Base-by-base conservation (phyloP, 1,284 basidiomycete species). In the Earliella scabrosa region DNA sequence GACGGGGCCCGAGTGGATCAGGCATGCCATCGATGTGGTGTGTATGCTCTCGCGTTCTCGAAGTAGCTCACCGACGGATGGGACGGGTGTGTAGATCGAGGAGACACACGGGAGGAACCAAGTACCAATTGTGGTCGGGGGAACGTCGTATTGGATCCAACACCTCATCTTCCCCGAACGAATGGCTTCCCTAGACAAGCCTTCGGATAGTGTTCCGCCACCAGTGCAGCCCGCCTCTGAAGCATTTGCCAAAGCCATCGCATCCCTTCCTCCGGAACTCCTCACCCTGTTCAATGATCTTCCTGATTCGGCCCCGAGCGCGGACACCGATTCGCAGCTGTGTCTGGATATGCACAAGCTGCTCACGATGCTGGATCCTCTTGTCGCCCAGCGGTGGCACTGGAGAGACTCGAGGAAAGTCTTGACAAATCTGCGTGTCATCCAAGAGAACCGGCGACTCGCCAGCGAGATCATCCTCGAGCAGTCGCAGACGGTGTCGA, bases 131-230 rank as follows among this genome's bases (percentile, higher is more conserved):
- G 77, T 97, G 4, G 95, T 97, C 44, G 97, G 97, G 3, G 97
- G 97, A 7, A 99, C 97, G 0, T 88, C 93, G 16, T 99, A 99
- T 72, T 99, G 97, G 86, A 89, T 97, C 20, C 97, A 99, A 70
- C 94, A 99, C 71, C 82, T 97, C 36, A 73, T 92, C 9, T 95
- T 95, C 63, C 88, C 93, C 0, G 83, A 86, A 57, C 83, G 90
- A 32, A 76, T 95, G 20, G 71, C 71, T 7, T 74, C 76, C 0
- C 58, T 77, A 6, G 68, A 64, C 18, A 50, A 50, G 40, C 14
- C 43, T 1, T 44, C 26, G 16, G 24, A n/a, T 2, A 26, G 18
- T 65, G 52, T 1, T 26, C 35, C 21, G 52, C 50, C 21, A 18
- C 26, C 13, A 26, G 45, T 2, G 27, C 21, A 16, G 45, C 16